Base-by-base conservation (phyloP, 495 filamentous ascomycete genomes). In the Neohortaea acidophila region DNA sequence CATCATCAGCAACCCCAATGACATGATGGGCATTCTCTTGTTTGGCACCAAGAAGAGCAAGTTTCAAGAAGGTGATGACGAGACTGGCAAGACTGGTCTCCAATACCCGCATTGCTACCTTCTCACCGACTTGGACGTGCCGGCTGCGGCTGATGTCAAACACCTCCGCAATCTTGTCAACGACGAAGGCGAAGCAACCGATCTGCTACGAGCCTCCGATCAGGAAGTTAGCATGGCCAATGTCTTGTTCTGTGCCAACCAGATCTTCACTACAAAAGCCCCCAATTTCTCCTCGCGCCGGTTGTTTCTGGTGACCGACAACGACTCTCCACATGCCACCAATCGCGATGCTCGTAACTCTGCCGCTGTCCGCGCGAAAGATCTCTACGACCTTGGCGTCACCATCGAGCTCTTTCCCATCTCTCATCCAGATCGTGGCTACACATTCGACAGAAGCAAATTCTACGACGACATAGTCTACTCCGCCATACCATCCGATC, bases 1-100 rank as follows among this genome's bases (percentile, higher is more conserved):
- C 41, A 94, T 99, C 50, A 94, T 99, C 52, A 85, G 85, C 2
- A 86, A 86, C 45, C 91, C 91, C 0, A 83, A 77, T 52, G 89
- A 96, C 49, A 92, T 94, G 87, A 94, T 99, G 65, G 87, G 87
- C 2, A 78, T 99, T 7, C 56, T 99, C n/a, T 70, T 99, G 6
- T 96, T 89, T 45, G 84, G 85, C 10, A 96, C 87, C 0, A 67
- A 91, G 55, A 70, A 82, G 53, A 81, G 84, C 13, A 87, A 80
- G 48, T 87, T 91, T 51, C 70, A 74, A 35, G 70, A 72, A 14
- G 80, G 79, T 38, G 73, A 79, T 32, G 68, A 73, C 28, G 64
- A 70, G 15, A 62, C 60, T 23, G 65, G 69, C 13, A 38, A 29
- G 28, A 70, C 68, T 21, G 69, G 68, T 20, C 62, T 77, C 4